These are phyloP conservation scores for Erodium maritimum DNA, from an alignment of 345 rosid genomes.

Conservation along the genomic window DNA sequence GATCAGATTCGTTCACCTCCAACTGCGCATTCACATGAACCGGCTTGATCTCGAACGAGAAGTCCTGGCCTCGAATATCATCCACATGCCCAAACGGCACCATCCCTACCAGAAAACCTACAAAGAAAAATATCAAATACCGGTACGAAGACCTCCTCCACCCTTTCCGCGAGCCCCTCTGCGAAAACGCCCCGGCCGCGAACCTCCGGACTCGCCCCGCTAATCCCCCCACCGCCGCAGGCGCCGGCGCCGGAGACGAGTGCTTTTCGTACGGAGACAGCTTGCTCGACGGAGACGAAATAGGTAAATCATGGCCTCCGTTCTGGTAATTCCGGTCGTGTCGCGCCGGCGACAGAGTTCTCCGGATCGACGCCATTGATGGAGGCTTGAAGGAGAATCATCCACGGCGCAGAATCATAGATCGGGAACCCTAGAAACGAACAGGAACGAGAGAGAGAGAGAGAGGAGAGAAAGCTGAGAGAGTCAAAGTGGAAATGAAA, in stretches of 20 bases:
- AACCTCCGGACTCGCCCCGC: not conserved
- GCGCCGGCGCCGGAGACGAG: not conserved
- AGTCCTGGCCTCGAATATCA: conserved; percentile 30
- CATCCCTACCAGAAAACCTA: conserved; percentile 58
- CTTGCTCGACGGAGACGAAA: not conserved
- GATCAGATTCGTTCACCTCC: conserved; percentile 14
- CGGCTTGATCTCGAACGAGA: conserved; percentile 58
- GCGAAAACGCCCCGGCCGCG: not conserved
- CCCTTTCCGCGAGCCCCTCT: not conserved
- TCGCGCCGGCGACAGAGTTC: conserved; percentile 71
- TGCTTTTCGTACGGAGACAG: not conserved
- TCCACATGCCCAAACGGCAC: conserved; percentile 52
- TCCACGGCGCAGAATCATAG: not conserved
- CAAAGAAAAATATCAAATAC: conserved; percentile 46
- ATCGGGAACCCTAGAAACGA: not conserved
- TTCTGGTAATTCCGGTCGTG: conserved; percentile 46
- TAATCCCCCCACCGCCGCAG: not conserved
- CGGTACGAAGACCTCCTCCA: conserved; percentile 55
- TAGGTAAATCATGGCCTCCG: conserved; percentile 19
- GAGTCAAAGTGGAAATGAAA: not conserved
- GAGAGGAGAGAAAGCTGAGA: not conserved
- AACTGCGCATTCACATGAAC: conserved; percentile 33
- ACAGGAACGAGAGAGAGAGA: not conserved
- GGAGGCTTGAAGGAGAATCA: not conserved
- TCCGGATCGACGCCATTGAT: conserved; percentile 75